Percentiles rank a stretch among this genome's conserved stretches.
These are phyloP conservation scores for Aspergillus homomorphus DNA, from an alignment of 495 filamentous ascomycete species.

Conservation along the genomic window DNA sequence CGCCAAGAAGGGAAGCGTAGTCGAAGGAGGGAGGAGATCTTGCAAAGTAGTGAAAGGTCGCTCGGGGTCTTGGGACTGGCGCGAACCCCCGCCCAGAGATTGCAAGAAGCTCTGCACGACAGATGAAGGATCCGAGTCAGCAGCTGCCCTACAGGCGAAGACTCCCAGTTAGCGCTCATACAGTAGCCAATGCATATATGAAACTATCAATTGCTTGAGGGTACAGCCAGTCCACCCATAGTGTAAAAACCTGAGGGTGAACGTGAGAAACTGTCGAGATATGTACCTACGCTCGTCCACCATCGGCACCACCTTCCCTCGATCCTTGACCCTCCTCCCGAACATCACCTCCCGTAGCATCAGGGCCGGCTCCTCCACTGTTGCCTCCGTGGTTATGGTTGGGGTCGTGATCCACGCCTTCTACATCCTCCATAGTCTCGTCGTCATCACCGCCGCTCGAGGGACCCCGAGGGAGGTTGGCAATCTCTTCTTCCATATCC, in stretches of 20 bases:
- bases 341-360: constrained; percentile 84
- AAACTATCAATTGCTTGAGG: background rate
- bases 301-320: constrained; percentile 89
- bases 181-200: background rate
- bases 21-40: constrained; percentile 74
- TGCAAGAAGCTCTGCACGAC: constrained; percentile 84
- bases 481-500: constrained; percentile 74
- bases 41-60: constrained; percentile 78
- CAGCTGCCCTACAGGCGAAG: constrained; percentile 34
- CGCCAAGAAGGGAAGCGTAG: constrained; percentile 75
- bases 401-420: constrained; percentile 57
- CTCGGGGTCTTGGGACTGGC: constrained; percentile 49
- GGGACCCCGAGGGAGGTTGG: constrained; percentile 50
- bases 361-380: constrained; percentile 76
- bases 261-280: constrained; percentile 34
- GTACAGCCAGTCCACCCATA: background rate
- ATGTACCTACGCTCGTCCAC: constrained; percentile 97
- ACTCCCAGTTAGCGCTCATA: constrained; percentile 13
- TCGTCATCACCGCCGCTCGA: constrained; percentile 58
- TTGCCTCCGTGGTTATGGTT: constrained; percentile 56
- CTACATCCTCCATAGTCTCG: constrained; percentile 81
- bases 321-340: constrained; percentile 84
- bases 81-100: constrained; percentile 63
- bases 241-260: constrained; percentile 2
- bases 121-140: constrained; percentile 54